Evolutionary conservation across 2,329 filamentous ascomycete genomes (phyloP), one percentile per base, ranked within the genome.

Genomic region (Sclerotinia nivalis): DNA sequence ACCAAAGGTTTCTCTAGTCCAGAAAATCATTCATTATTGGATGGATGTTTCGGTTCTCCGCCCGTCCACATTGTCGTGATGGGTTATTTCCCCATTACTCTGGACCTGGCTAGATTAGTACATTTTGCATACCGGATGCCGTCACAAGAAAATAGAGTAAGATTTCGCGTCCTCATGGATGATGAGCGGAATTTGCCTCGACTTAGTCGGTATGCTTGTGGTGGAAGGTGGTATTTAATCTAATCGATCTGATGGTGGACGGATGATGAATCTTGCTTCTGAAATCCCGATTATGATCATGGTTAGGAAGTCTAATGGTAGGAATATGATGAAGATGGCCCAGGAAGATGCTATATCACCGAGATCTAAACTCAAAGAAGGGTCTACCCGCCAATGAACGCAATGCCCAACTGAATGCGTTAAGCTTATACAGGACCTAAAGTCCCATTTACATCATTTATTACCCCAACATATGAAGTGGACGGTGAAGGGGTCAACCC

Each of bases 221-320:
- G n/a, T 58, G 25, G 43, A 31, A 49, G 59, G 59, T 62, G 28
- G 28, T n/a, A n/a, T n/a, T 25, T 45, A 47, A 49, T 49, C 40
- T 31, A 47, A 61, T 61, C 58, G 9, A 61, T 47, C 40, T 28
- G 18, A 45, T 28, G 25, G 45, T 64, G 60, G 45, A 64, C 60
- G 45, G 43, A 37, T 25, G 12, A 31, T 22, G 4, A 52, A 31
- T 1, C 45, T 12, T 18, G 45, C 4, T n/a, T 62, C 37, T 34
- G 45, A 18, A 18, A 13, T 6, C 1, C 28, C 9, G 12, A 25
- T 6, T 62, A 6, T 10, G 9, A 25, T 50, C 22, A 37, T 40
- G 15, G 13, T 18, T 49, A 13, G 15, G 20, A n/a, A 34, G 31
- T 9, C 10, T n/a, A n/a, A n/a, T 61, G 12, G 20, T 15, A n/a